Evolutionary conservation across 208 protist species (phyloP), one percentile per base, ranked within the genome.

Genomic region (Leishmania braziliensis): DNA sequence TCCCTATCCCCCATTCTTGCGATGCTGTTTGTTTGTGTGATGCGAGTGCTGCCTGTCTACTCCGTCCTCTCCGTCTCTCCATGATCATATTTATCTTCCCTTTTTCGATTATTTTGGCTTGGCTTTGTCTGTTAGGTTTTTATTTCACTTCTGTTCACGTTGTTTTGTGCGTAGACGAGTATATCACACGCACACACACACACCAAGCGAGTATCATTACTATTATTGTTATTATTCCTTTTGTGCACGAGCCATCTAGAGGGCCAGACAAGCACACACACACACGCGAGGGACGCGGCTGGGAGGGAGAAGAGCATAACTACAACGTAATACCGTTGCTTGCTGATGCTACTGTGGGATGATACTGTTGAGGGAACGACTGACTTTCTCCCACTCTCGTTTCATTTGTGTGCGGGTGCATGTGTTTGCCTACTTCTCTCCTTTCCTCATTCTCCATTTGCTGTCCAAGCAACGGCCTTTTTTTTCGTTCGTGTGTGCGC

Each of bases 71-170:
- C 29, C 33, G 43, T 75, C 39, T 70, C 65, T 9, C 36, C 12
- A 1, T 26, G 36, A 5, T 8, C 68, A 36, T 8, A 16, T 50
- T 72, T 10, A 20, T 16, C 1, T 26, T 36, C 29, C 36, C 20
- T 33, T 73, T 73, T 9, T 51, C 5, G 2, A 53, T 12, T 16
- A 53, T 29, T n/a, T 72, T 72, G 0, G 5, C 16, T 16, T n/a
- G 50, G 16, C 29, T 79, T 70, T 77, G 68, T 78, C 72, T 75
- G 12, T 79, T 72, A 0, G 62, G 58, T 58, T 62, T 39, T 29
- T 76, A 43, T 58, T 78, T 75, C 23, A 63, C 43, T 29, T 69
- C 72, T 79, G 5, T 43, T 46, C 4, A 46, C 43, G 43, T 46
- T 46, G 43, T 4, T 46, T 46, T 46, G 43, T 46, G 2, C 43